Evolutionary conservation across 805 yeast genomes (phyloP).

Genomic region (Teunomyces aglyptinius): DNA sequence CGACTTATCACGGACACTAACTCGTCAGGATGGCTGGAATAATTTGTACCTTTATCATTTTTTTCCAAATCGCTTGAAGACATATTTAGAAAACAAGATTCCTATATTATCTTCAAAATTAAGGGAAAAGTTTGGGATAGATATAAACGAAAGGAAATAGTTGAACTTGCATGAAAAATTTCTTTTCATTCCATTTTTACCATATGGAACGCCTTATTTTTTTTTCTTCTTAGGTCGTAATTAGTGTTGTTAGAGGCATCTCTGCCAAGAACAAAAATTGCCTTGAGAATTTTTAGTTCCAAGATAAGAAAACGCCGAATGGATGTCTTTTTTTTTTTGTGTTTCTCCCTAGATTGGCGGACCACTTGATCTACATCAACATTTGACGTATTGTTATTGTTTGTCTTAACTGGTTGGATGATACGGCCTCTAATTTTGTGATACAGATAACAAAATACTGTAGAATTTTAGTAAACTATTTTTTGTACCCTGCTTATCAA

Average conservation of each 20-base stretch:
- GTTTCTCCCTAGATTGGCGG: not conserved
- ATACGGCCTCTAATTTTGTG: no score
- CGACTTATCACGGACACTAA: conserved; percentile 34
- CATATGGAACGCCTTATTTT: not conserved
- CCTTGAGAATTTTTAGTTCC: not conserved
- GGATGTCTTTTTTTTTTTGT: not conserved
- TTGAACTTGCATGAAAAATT: not conserved
- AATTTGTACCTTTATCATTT: conserved; percentile 8
- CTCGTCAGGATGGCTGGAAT: conserved; percentile 10
- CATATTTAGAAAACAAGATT: not conserved
- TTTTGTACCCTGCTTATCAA: not conserved
- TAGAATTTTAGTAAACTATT: not conserved
- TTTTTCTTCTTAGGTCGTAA: not conserved
- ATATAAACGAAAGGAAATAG: not conserved
- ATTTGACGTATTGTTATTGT: not conserved
- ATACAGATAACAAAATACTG: no score
- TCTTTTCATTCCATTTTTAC: not conserved
- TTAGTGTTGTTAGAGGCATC: not conserved
- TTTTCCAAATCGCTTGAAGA: conserved; percentile 14
- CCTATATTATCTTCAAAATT: not conserved
- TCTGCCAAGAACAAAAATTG: conserved; percentile 1
- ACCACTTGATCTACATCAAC: not conserved
- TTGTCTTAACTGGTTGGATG: no score
- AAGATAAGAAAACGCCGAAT: conserved; percentile 3
- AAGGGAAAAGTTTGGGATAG: not conserved